Conservation (phyloP, 73 alveolate species). For the Symbiodinium natans region DNA sequence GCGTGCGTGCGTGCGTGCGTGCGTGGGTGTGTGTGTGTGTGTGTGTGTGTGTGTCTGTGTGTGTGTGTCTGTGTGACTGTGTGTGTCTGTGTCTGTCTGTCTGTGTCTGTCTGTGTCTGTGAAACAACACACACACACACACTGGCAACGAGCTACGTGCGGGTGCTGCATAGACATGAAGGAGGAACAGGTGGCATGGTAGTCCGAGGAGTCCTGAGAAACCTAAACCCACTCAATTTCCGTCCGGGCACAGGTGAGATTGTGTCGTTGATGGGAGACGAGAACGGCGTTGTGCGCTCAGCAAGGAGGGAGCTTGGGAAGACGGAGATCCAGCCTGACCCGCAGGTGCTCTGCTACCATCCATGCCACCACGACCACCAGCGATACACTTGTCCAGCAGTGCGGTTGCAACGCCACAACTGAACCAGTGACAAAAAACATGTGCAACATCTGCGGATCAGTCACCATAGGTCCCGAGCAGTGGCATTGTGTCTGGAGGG, state of each 20-base stretch:
- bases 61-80: conserved; percentile 11
- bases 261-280: conserved; percentile 23
- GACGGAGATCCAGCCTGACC: neutral
- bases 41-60: conserved; percentile 26
- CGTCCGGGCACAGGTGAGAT: conserved; percentile 23
- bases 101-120: conserved; percentile 16
- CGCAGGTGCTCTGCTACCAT: too few relatives aligned
- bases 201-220: too few relatives aligned
- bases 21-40: too few relatives aligned
- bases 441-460: too few relatives aligned
- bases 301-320: conserved; percentile 4
- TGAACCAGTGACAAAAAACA: too few relatives aligned
- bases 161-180: too few relatives aligned
- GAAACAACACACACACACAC: neutral
- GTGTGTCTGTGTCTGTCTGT: conserved; percentile 16
- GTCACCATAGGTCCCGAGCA: neutral
- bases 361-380: too few relatives aligned
- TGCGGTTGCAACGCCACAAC: too few relatives aligned
- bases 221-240: too few relatives aligned
- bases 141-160: too few relatives aligned
- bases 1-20: conserved; percentile 16
- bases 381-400: too few relatives aligned
- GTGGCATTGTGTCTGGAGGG: conserved; percentile 15
- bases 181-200: too few relatives aligned
- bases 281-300: conserved; percentile 38